Conservation (phyloP, 805 yeast species). For the Yueomyces sinensis region DNA sequence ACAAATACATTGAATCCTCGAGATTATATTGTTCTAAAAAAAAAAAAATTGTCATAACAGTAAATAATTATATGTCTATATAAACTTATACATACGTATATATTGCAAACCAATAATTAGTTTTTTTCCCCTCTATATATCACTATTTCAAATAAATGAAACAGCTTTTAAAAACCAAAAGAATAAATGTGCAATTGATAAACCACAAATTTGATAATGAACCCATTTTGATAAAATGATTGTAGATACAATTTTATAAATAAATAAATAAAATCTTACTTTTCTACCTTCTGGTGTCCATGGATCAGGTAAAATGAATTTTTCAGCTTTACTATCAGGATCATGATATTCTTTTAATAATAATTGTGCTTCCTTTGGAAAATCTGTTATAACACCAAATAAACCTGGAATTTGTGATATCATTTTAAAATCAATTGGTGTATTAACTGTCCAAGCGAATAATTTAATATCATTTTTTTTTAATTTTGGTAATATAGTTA, state of each 20-base stretch:
- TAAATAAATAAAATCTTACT: slow-evolving; percentile 9
- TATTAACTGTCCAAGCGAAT: slow-evolving; percentile 43
- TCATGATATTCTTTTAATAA: slow-evolving; percentile 4
- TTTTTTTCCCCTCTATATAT: too few species aligned
- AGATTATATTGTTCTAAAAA: too few species aligned
- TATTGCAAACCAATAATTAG: too few species aligned
- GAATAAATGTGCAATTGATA: slow-evolving; percentile 13
- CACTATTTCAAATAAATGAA: slow-evolving; percentile 8
- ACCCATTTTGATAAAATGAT: slow-evolving; percentile 15
- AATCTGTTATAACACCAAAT: slow-evolving; percentile 21
- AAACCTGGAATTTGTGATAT: slow-evolving; percentile 17
- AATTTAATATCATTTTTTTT: slow-evolving; percentile 23
- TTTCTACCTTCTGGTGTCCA: slow-evolving; percentile 14
- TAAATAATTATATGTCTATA: too few species aligned
- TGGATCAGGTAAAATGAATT: slow-evolving; percentile 9
- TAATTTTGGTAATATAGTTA: slow-evolving; percentile 17
- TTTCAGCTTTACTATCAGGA: neutral
- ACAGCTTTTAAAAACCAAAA: slow-evolving; percentile 8
- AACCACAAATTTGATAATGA: slow-evolving; percentile 11
- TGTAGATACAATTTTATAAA: slow-evolving; percentile 10
- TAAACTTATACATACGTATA: too few species aligned
- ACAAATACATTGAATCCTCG: too few species aligned
- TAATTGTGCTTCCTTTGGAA: slow-evolving; percentile 13
- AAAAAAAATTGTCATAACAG: too few species aligned
- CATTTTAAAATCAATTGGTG: slow-evolving; percentile 23